A percentile compares a stretch with the other conserved stretches of the same genome.
phyloP scores from a whole-genome alignment of 2,329 filamentous ascomycete genomes.

The Neurospora crassa region DNA sequence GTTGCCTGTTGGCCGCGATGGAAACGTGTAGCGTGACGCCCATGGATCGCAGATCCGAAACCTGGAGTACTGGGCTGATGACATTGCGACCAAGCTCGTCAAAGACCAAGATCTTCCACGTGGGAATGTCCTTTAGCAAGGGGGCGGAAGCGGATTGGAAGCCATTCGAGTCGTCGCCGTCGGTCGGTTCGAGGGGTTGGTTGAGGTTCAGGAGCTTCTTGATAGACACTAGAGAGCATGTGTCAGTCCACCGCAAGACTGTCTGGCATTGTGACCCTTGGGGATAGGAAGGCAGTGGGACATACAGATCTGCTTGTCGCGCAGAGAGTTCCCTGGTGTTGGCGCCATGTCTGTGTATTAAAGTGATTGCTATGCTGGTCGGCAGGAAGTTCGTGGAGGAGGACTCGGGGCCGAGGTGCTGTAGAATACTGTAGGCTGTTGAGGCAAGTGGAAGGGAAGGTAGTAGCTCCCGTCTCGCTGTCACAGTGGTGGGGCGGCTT shows the following conservation, averaged over 20 bases:
- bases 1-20: conserved; percentile 69
- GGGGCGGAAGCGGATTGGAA: conserved; percentile 61
- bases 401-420: not conserved
- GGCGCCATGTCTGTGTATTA: not conserved
- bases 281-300: not conserved
- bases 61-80: conserved; percentile 89
- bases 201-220: conserved; percentile 96
- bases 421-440: not conserved
- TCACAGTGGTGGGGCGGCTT: not conserved
- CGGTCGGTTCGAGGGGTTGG: conserved; percentile 52
- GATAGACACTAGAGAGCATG: conserved; percentile 58
- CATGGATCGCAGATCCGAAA: conserved; percentile 85
- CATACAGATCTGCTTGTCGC: conserved; percentile 42
- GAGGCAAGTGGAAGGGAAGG: not conserved
- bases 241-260: conserved; percentile 1
- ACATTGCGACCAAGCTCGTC: conserved; percentile 83
- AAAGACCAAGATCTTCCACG: conserved; percentile 97
- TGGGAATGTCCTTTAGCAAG: conserved; percentile 59
- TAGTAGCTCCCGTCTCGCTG: not conserved
- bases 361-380: not conserved
- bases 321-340: conserved; percentile 35
- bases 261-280: not conserved
- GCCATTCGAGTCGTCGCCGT: conserved; percentile 57
- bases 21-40: conserved; percentile 97
- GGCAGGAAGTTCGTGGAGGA: not conserved